phyloP scores from a whole-genome alignment of 768 basidiomycete species.

The Guyanaporus albipodus region DNA sequence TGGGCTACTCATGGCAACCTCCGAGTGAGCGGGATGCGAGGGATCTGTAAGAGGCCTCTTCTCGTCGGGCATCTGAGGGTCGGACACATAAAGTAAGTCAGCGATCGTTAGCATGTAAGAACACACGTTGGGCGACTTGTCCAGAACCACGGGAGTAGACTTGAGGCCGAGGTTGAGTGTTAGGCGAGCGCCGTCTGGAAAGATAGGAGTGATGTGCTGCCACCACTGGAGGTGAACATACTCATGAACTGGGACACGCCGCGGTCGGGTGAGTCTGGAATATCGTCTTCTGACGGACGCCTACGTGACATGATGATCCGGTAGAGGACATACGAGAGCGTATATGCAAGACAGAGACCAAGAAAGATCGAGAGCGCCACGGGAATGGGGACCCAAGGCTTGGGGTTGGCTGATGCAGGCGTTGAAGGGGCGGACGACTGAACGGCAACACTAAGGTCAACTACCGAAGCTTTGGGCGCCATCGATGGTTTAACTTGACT shows the following conservation, averaged over 20 bases:
- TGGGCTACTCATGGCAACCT: conserved; percentile 8
- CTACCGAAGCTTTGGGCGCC: conserved; percentile 22
- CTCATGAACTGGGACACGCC: conserved; percentile 29
- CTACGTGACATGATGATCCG: conserved; percentile 20
- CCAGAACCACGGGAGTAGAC: not conserved
- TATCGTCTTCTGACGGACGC: conserved; percentile 8
- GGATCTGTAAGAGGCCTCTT: conserved; percentile 17
- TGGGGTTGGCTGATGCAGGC: not conserved
- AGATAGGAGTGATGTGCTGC: not conserved
- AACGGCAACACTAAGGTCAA: not conserved
- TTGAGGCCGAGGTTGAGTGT: conserved; percentile 18
- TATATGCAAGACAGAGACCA: conserved; percentile 25
- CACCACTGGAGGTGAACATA: not conserved
- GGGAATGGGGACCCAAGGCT: conserved; percentile 16
- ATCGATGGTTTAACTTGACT: conserved; percentile 11
- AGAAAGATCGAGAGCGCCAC: conserved; percentile 20
- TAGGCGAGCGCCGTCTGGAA: conserved; percentile 24
- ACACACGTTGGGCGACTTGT: conserved; percentile 15
- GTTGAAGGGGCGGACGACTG: conserved; percentile 5
- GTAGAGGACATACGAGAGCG: conserved; percentile 27
- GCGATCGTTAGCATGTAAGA: not conserved
- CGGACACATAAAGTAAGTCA: not conserved
- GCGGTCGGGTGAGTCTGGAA: conserved; percentile 20
- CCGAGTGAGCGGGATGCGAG: not conserved
- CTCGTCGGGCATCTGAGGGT: conserved; percentile 12